Base-by-base conservation (phyloP, 495 filamentous ascomycete genomes). In the Aspergillus saccharolyticus region DNA sequence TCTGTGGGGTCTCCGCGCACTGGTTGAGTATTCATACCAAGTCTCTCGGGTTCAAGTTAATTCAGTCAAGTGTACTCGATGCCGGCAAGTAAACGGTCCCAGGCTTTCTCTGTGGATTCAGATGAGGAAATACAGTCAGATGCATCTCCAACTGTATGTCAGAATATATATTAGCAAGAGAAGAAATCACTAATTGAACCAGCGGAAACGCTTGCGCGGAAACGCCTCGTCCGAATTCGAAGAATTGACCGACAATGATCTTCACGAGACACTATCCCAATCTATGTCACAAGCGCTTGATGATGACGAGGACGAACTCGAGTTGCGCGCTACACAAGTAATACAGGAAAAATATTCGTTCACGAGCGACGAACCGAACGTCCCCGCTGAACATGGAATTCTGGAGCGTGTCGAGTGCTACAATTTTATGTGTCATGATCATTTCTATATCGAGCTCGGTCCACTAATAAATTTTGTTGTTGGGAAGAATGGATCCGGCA, bases 381-480 rank as follows among this genome's bases (percentile, higher is more conserved):
- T 80, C 3, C 79, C 90, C 9, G 86, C 90, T 4, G 89, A 96
- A n/a, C 85, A 87, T 67, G 89, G 86, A 7, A 89, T 96, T 48
- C 83, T 96, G 30, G 85, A 94, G 71, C 83, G 83, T 53, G 86
- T 97, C 33, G 87, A 83, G 50, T 95, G 89, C 69, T 83, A 85
- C 57, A 97, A 96, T 66, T 96, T 96, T 68, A 96, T 97, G 94
- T 97, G 93, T 65, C 94, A 99, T 65, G 73, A 79, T 17, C 85
- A 84, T 56, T 83, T 97, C 16, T 80, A 85, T 53, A 86, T 96
- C 48, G 81, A 87, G 42, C 77, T 99, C 17, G 93, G 94, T 0
- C 93, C 94, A 0, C 79, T 96, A 5, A 94, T 97, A 62, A 99
- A 97, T 69, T 99, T 97, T 71, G 91, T 99, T 51, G 90, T 96